These are phyloP conservation scores for Ascoidea rubescens DNA, from an alignment of 805 yeast species.

Conservation along the genomic window DNA sequence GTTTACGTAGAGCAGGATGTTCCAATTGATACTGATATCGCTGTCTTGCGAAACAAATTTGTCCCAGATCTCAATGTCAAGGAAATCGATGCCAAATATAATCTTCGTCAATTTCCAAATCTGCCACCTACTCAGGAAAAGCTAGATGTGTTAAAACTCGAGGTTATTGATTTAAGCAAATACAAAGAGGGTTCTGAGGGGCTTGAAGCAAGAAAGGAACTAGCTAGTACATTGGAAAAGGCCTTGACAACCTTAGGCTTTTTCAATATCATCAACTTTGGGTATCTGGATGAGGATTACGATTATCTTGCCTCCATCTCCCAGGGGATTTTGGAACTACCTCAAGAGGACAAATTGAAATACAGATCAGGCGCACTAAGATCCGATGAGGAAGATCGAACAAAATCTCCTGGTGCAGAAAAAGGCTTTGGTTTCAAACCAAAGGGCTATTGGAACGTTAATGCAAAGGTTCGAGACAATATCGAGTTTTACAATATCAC, in stretches of 20 bases:
- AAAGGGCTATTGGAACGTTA: conserved; percentile 26
- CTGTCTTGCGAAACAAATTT: not conserved
- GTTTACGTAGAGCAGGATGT: too few species aligned
- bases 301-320: conserved; percentile 15
- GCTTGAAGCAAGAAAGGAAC: conserved; percentile 15
- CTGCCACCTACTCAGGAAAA: conserved; percentile 13
- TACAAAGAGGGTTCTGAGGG: conserved; percentile 24
- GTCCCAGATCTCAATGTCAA: not conserved
- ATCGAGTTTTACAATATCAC: conserved; percentile 26
- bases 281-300: conserved; percentile 13
- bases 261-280: conserved; percentile 16
- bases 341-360: conserved; percentile 16
- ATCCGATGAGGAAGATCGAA: conserved; percentile 17
- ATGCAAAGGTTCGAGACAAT: conserved; percentile 23
- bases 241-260: conserved; percentile 29
- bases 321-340: conserved; percentile 17
- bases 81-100: conserved; percentile 13
- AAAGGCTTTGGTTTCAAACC: conserved; percentile 29
- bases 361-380: conserved; percentile 19
- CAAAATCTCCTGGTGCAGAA: conserved; percentile 22
- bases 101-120: conserved; percentile 18
- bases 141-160: conserved; percentile 11
- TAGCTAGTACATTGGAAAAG: conserved; percentile 25
- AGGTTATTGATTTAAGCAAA: conserved; percentile 23
- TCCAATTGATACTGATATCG: too few species aligned